phyloP scores from a whole-genome alignment of 176 grass and related monocot genomes.

The Areca catechu region DNA sequence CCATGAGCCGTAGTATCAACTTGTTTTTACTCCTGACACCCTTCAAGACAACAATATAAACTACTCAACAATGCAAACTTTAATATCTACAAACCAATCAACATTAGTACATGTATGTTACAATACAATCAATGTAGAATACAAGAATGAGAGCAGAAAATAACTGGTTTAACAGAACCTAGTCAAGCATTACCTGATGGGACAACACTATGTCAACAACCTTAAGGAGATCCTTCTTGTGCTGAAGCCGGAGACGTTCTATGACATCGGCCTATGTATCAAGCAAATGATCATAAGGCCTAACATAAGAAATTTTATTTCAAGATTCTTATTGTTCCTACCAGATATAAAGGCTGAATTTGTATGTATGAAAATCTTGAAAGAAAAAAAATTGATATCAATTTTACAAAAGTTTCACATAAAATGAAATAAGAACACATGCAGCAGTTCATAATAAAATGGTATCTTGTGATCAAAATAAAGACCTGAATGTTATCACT shows the following conservation, averaged over 20 bases:
- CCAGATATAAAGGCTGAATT: too few species aligned
- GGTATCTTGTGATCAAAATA: not conserved
- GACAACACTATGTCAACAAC: constrained; percentile 88
- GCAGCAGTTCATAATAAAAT: not conserved
- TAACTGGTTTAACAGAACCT: too few species aligned
- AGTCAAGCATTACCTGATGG: constrained; percentile 48
- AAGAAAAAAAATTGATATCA: too few species aligned
- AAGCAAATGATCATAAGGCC: constrained; percentile 27
- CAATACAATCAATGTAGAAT: not conserved
- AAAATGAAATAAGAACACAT: not conserved
- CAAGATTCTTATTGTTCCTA: too few species aligned
- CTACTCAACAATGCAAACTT: constrained; percentile 3
- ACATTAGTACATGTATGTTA: not conserved
- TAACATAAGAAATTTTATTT: too few species aligned
- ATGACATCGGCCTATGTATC: constrained; percentile 89
- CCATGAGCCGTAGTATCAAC: constrained; percentile 90
- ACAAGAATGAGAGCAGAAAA: constrained; percentile 1
- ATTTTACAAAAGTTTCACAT: not conserved
- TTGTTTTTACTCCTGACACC: constrained; percentile 92
- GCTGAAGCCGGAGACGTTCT: constrained; percentile 87
- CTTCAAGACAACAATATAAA: constrained; percentile 40
- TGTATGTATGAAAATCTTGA: too few species aligned
- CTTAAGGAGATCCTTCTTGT: constrained; percentile 88
- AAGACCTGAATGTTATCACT: constrained; percentile 79
- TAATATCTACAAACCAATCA: not conserved